Percentiles rank a stretch among this genome's conserved stretches.
These are phyloP conservation scores for Aspergillus sp. DNA, from an alignment of 2,329 filamentous ascomycete species.

Conservation along the genomic window DNA sequence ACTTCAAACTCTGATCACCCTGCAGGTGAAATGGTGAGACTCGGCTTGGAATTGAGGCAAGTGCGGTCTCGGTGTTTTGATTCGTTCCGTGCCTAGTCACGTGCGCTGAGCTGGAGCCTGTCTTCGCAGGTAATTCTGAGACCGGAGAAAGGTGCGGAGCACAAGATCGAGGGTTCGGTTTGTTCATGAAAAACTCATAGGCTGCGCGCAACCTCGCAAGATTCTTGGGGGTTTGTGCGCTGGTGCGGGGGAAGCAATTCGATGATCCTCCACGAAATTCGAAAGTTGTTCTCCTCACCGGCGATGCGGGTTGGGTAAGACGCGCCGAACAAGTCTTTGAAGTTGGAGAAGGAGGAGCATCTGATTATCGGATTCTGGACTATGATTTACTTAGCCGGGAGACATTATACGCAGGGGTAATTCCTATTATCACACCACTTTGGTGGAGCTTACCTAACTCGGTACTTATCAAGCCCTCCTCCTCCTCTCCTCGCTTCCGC, in stretches of 20 bases:
- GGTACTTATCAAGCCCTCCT: slow-evolving; percentile 10
- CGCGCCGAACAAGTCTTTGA: background rate
- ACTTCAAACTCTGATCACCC: background rate
- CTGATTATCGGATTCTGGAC: slow-evolving; percentile 3
- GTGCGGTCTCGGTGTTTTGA: background rate
- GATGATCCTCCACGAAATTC: slow-evolving; percentile 7
- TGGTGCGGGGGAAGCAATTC: slow-evolving; percentile 10
- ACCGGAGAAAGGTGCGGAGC: background rate
- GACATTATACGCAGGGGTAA: background rate
- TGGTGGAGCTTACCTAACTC: background rate
- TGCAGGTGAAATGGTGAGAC: slow-evolving; percentile 4
- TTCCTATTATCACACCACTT: slow-evolving; percentile 5
- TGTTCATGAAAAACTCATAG: background rate
- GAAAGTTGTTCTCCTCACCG: slow-evolving; percentile 30
- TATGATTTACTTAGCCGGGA: slow-evolving; percentile 7
- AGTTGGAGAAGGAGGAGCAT: slow-evolving; percentile 4
- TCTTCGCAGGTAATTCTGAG: background rate
- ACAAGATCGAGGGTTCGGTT: background rate
- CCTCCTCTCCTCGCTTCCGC: slow-evolving; percentile 19
- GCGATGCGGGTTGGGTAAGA: slow-evolving; percentile 24
- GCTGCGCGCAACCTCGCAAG: background rate
- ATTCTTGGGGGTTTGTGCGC: background rate
- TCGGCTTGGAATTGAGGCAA: slow-evolving; percentile 1
- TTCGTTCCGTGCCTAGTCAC: background rate
- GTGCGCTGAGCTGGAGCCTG: background rate